Evolutionary conservation across 176 grass and related monocot species (phyloP).

Genomic region (Elymus sibiricus): DNA sequence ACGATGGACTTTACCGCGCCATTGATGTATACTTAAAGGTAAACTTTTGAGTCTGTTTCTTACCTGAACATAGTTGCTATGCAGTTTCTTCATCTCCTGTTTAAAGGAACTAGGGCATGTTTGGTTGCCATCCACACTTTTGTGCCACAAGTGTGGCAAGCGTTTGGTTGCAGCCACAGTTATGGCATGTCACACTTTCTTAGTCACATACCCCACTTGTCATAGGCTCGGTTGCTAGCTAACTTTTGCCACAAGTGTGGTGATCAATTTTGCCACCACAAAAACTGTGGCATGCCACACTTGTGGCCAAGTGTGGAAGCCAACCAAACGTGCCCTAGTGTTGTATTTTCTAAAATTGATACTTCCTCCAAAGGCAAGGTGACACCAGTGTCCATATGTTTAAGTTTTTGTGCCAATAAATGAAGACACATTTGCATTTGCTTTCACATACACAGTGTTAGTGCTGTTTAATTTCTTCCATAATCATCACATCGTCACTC

Average conservation of each 20-base stretch:
- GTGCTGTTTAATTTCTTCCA: too few species aligned
- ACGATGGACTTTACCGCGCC: conserved; percentile 66
- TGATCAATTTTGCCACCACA: too few species aligned
- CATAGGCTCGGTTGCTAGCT: too few species aligned
- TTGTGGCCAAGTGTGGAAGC: too few species aligned
- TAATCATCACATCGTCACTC: not conserved
- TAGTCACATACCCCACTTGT: too few species aligned
- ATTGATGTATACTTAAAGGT: conserved; percentile 79
- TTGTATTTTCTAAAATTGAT: not conserved
- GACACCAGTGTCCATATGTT: not conserved
- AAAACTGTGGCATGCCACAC: too few species aligned
- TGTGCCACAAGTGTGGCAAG: too few species aligned
- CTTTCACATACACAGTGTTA: not conserved
- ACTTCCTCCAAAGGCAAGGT: not conserved
- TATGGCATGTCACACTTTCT: too few species aligned
- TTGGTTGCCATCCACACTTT: too few species aligned
- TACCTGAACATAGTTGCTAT: not conserved
- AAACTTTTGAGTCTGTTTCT: not conserved
- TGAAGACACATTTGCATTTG: not conserved
- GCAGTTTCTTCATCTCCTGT: not conserved
- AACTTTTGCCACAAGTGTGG: too few species aligned
- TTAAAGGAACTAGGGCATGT: not conserved
- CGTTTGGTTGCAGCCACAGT: too few species aligned
- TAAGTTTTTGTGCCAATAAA: not conserved
- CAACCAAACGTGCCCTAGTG: not conserved